phyloP scores from a whole-genome alignment of 169 alveolate species.

The Eimeria maxima region DNA sequence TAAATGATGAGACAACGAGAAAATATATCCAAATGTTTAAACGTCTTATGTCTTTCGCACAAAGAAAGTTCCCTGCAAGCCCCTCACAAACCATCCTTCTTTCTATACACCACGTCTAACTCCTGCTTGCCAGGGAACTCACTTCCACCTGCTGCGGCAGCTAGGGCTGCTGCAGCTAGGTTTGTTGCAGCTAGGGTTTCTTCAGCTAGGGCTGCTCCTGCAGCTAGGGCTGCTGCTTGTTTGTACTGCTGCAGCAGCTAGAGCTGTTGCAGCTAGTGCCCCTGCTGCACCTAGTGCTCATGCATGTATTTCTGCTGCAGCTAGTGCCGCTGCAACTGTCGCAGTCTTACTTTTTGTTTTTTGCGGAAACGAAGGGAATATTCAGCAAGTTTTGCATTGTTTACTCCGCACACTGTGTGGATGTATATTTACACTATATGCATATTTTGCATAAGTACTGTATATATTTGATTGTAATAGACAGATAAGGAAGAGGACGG shows the following conservation, averaged over 20 bases:
- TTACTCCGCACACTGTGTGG: no score
- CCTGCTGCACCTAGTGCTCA: no score
- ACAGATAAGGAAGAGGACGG: not conserved
- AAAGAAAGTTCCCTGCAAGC: constrained; percentile 79
- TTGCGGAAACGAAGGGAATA: not conserved
- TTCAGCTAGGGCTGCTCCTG: no score
- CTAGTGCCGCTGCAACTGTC: not conserved
- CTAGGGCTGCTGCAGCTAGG: no score
- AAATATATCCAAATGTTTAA: constrained; percentile 94
- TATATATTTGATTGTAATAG: no score
- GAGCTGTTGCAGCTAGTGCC: not conserved
- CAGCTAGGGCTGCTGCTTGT: no score
- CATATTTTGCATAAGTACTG: no score
- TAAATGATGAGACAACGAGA: constrained; percentile 95
- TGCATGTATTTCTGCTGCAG: not conserved
- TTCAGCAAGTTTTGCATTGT: not conserved
- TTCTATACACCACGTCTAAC: constrained; percentile 58
- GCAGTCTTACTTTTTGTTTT: not conserved
- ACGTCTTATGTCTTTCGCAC: constrained; percentile 92
- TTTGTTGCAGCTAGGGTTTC: no score
- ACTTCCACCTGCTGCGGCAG: no score
- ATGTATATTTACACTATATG: not conserved
- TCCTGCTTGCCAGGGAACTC: no score
- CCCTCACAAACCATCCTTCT: constrained; percentile 82
- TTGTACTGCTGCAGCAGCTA: not conserved